Percentiles rank a stretch among this genome's conserved stretches.
These are phyloP conservation scores for rapeseed (Brassica napus) DNA, from an alignment of 345 rosid species.

Conservation along the genomic window DNA sequence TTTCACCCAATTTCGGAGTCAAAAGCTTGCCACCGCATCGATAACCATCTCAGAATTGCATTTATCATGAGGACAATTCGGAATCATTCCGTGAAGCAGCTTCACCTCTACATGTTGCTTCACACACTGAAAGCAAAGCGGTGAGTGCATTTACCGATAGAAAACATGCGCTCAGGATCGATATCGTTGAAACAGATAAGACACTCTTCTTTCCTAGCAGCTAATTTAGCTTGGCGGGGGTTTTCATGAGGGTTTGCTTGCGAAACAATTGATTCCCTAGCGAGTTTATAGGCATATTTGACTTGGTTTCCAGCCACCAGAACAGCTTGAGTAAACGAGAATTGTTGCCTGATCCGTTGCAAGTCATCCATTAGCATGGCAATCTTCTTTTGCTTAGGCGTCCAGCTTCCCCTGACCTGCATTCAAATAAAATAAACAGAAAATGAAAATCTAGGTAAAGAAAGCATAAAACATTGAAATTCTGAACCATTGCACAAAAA, in stretches of 20 bases:
- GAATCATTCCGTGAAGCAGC: conserved; percentile 62
- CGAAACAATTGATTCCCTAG: background rate
- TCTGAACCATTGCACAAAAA: background rate
- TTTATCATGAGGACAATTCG: conserved; percentile 70
- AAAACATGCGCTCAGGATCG: conserved; percentile 51
- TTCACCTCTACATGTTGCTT: conserved; percentile 76
- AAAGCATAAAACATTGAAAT: conserved; percentile 3
- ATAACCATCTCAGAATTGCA: conserved; percentile 59
- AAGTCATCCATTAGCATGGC: background rate
- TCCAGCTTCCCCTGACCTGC: background rate
- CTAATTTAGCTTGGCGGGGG: conserved; percentile 36
- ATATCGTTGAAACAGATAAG: conserved; percentile 61
- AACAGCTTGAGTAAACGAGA: background rate
- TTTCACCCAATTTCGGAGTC: conserved; percentile 57
- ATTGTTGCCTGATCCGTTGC: background rate
- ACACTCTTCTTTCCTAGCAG: conserved; percentile 56
- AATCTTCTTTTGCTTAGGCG: background rate
- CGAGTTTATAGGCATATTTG: background rate
- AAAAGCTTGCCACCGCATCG: conserved; percentile 54
- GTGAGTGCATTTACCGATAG: conserved; percentile 62
- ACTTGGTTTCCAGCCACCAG: background rate
- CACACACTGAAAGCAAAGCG: conserved; percentile 80
- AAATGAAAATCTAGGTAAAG: background rate
- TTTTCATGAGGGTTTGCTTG: conserved; percentile 34
- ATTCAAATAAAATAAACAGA: background rate